Evolutionary conservation across 192 early-diverging fungal species (phyloP), one percentile per base, ranked within the genome.

Genomic region (Coemansia sp.): DNA sequence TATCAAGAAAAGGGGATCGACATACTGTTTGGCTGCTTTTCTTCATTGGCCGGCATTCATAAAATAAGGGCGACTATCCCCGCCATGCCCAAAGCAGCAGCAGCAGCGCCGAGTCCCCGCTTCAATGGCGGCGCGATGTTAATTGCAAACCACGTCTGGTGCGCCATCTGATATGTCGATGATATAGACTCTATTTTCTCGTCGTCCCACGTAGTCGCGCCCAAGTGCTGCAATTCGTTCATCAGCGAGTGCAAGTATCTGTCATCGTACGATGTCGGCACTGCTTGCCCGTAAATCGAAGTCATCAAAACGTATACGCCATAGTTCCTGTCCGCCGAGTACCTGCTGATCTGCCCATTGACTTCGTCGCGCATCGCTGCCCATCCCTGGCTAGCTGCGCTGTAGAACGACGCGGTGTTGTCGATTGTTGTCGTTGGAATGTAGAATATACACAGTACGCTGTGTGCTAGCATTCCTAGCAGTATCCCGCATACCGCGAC

Each of bases 371-470:
- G 64, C 19, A 74, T 31, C 43, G 47, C 46, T 20, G 9, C 41
- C 71, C 71, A 74, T 45, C 67, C 57, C 37, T 41, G 39, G 47
- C 72, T 74, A 12, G 65, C 62, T 0, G 42, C 56, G 29, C 57
- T 56, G 37, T 43, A 68, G 72, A 67, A 74, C 45, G 60, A 65
- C 42, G 20, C 19, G 0, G 72, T 68, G 65, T 68, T 67, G 43
- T 74, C 72, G 24, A 68, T 68, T 36, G 60, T 41, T 29, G 66
- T 74, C 10, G 72, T 46, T 7, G 72, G 72, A 17, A 74, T 74
- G 57, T 60, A 64, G 27, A 68, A 43, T 9, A 59, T 47, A 17
- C 46, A 54, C 2, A 17, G 43, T 10, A 41, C 71, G 1, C 25
- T 15, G 12, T 41, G 43, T 8, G 54, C 64, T 42, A 61, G 40